Evolutionary conservation across 495 filamentous ascomycete genomes (phyloP).

Genomic region (Cudoniella acicularis): DNA sequence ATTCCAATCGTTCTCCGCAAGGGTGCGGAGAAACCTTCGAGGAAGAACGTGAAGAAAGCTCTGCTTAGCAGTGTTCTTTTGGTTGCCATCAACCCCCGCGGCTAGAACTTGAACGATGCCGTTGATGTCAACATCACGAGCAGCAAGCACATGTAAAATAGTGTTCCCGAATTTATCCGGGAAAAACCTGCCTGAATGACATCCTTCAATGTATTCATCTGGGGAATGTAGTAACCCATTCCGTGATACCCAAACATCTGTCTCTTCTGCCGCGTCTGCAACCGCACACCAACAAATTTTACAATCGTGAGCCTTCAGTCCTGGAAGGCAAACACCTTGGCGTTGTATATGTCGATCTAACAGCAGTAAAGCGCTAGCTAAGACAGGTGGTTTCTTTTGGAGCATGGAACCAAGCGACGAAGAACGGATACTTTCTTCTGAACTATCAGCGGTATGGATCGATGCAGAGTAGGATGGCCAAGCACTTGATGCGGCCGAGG

Average conservation of each 20-base stretch:
- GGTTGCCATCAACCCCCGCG: conserved; percentile 24
- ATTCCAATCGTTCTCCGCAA: conserved; percentile 2
- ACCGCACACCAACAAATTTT: conserved; percentile 9
- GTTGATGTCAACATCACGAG: conserved; percentile 9
- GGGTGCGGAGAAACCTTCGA: conserved; percentile 32
- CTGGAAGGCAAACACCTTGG: conserved; percentile 11
- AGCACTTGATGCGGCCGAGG: neutral
- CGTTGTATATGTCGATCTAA: neutral
- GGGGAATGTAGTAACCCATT: neutral
- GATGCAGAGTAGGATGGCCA: neutral
- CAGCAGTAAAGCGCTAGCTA: neutral
- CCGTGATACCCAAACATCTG: neutral
- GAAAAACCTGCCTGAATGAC: conserved; percentile 21
- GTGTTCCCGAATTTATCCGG: conserved; percentile 43
- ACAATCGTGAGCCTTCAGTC: conserved; percentile 6
- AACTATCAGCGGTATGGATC: neutral
- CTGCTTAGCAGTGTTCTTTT: conserved; percentile 40
- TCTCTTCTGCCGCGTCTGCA: neutral
- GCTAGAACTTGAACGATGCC: conserved; percentile 29
- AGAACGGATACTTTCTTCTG: neutral
- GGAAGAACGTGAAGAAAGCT: conserved; percentile 48
- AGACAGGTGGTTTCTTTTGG: neutral
- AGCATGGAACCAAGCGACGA: neutral
- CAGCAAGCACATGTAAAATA: conserved; percentile 38
- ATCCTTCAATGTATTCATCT: neutral